A percentile compares a stretch with the other conserved stretches of the same genome.
These are phyloP conservation scores for Hevea brasiliensis DNA, from an alignment of 345 rosid genomes.

Conservation along the genomic window DNA sequence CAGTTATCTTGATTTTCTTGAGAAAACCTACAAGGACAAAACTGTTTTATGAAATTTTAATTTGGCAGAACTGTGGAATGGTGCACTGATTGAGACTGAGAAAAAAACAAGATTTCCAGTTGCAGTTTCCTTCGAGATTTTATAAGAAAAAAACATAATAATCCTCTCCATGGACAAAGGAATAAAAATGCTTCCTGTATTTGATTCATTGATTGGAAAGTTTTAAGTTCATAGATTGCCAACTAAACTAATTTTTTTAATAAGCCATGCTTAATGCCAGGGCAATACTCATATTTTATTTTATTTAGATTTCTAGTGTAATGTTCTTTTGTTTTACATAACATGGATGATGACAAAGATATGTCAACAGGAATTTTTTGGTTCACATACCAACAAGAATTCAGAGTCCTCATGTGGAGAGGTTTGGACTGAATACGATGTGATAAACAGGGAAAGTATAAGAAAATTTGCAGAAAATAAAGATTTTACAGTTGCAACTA, in stretches of 20 bases:
- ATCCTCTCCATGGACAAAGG: neutral
- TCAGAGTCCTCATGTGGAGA: slow-evolving; percentile 42
- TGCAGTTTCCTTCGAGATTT: no score
- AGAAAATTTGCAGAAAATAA: slow-evolving; percentile 44
- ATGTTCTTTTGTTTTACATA: neutral
- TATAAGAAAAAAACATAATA: neutral
- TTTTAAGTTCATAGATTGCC: neutral
- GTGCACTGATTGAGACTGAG: no score
- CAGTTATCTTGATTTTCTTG: no score
- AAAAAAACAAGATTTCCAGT: no score
- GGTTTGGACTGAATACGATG: slow-evolving; percentile 62
- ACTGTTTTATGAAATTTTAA: no score
- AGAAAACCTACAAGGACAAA: no score
- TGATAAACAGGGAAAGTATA: slow-evolving; percentile 49
- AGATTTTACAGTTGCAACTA: slow-evolving; percentile 50
- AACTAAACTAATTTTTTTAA: neutral
- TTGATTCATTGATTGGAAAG: neutral
- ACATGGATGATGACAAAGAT: neutral
- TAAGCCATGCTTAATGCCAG: neutral
- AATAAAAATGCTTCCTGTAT: neutral
- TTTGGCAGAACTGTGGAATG: no score
- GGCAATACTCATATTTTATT: neutral
- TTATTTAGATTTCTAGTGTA: neutral
- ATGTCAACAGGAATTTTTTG: slow-evolving; percentile 33
- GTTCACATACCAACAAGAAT: slow-evolving; percentile 9